Conservation (phyloP, 192 early-diverging fungal species). For the Coemansia sp. region DNA sequence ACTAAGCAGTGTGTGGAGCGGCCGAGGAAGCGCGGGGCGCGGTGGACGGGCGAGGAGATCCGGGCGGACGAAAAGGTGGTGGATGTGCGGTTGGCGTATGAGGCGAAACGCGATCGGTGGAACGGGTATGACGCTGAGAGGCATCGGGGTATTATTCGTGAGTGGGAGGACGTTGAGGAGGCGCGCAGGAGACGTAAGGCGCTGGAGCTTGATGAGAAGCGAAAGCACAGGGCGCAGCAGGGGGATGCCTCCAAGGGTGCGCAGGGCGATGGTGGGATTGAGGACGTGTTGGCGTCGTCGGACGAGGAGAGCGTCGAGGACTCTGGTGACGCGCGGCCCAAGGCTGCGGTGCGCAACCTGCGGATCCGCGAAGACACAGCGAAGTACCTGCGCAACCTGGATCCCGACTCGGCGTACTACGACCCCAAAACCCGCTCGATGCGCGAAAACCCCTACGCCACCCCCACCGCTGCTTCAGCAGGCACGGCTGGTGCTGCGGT, state of each 20-base stretch:
- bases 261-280: slow-evolving; percentile 9
- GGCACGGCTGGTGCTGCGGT: too few relatives aligned
- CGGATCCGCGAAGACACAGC: slow-evolving; percentile 99
- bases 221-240: neutral
- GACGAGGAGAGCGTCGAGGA: slow-evolving; percentile 86
- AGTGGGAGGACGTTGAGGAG: slow-evolving; percentile 89
- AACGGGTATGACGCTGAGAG: slow-evolving; percentile 94
- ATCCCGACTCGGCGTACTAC: slow-evolving; percentile 93
- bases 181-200: slow-evolving; percentile 78
- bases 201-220: slow-evolving; percentile 56
- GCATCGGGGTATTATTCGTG: slow-evolving; percentile 63
- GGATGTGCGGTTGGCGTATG: slow-evolving; percentile 76
- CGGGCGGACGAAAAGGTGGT: slow-evolving; percentile 81
- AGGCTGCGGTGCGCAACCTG: slow-evolving; percentile 93
- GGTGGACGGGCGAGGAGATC: slow-evolving; percentile 80
- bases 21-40: slow-evolving; percentile 85
- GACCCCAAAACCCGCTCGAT: slow-evolving; percentile 99
- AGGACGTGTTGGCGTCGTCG: slow-evolving; percentile 40
- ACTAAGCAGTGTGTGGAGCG: slow-evolving; percentile 92
- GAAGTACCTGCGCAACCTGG: slow-evolving; percentile 96
- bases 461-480: slow-evolving; percentile 54
- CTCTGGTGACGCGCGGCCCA: slow-evolving; percentile 77
- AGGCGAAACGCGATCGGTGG: slow-evolving; percentile 97
- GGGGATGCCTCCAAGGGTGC: neutral
- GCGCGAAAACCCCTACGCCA: slow-evolving; percentile 91